phyloP scores from a whole-genome alignment of 2,329 filamentous ascomycete genomes.

The Aspergillus quadrilineatus region DNA sequence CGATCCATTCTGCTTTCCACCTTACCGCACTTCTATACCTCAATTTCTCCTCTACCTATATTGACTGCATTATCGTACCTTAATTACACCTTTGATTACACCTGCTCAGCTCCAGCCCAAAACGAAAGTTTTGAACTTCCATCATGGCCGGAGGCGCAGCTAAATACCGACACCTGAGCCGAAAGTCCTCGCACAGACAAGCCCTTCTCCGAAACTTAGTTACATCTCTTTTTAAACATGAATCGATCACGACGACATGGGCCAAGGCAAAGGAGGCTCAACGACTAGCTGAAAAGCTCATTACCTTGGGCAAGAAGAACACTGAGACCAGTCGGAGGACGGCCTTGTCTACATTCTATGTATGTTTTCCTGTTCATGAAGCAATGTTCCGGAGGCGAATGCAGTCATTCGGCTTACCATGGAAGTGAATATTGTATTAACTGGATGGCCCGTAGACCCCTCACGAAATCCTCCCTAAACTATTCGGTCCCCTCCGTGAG shows the following conservation, averaged over 20 bases:
- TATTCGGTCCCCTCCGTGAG: constrained; percentile 77
- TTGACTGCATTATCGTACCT: no score
- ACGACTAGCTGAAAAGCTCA: constrained; percentile 86
- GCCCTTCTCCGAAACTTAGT: constrained; percentile 94
- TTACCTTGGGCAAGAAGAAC: constrained; percentile 90
- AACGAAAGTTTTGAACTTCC: neutral
- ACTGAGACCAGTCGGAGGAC: constrained; percentile 74
- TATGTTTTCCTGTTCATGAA: constrained; percentile 49
- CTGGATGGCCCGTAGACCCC: constrained; percentile 34
- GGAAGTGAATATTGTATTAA: neutral
- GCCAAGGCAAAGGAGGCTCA: constrained; percentile 97
- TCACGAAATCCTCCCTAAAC: constrained; percentile 65
- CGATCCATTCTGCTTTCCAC: neutral
- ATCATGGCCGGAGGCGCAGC: constrained; percentile 80
- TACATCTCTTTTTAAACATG: constrained; percentile 88
- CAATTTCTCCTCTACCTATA: neutral
- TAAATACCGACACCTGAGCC: constrained; percentile 86
- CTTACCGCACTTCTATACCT: neutral
- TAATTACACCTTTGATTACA: no score
- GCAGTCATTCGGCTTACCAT: neutral
- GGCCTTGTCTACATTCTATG: constrained; percentile 81
- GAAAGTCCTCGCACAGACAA: constrained; percentile 81
- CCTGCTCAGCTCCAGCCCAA: neutral
- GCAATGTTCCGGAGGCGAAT: neutral
- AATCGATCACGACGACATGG: constrained; percentile 93